phyloP scores from a whole-genome alignment of 2,329 filamentous ascomycete genomes.

The Xylariaceae sp. region DNA sequence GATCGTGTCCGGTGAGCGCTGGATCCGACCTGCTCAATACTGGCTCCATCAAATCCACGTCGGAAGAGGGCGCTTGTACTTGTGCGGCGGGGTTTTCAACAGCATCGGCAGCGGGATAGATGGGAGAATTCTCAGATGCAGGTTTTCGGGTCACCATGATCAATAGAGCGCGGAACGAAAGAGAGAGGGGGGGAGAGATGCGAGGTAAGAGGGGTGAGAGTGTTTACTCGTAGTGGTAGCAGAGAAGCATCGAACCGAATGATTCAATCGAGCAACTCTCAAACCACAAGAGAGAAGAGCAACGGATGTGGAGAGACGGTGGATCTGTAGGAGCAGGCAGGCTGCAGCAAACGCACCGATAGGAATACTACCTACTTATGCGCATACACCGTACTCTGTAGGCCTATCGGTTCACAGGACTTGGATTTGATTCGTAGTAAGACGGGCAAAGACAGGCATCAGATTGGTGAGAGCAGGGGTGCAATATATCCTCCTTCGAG shows the following conservation, averaged over 20 bases:
- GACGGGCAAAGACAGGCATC: background rate
- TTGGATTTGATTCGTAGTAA: background rate
- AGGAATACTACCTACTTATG: background rate
- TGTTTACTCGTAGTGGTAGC: background rate
- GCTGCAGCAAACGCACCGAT: background rate
- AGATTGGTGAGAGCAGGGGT: background rate
- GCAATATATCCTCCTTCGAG: background rate
- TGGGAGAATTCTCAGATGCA: constrained; percentile 24
- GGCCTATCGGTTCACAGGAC: background rate
- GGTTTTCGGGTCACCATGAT: constrained; percentile 42
- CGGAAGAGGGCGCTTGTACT: constrained; percentile 34
- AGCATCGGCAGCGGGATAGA: constrained; percentile 22
- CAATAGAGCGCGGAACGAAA: constrained; percentile 2
- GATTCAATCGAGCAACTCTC: background rate
- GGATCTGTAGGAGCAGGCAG: background rate
- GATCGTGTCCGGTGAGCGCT: constrained; percentile 1
- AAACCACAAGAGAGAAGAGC: background rate
- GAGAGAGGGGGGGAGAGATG: background rate
- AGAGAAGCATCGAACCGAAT: background rate
- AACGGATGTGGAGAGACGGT: background rate
- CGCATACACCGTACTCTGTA: background rate
- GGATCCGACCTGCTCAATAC: constrained; percentile 27
- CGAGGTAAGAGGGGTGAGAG: too few relatives aligned
- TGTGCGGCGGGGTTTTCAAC: constrained; percentile 23
- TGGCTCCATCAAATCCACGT: constrained; percentile 27